Base-by-base conservation (phyloP, 495 filamentous ascomycete species). In the Sabuloglossum arenarium region DNA sequence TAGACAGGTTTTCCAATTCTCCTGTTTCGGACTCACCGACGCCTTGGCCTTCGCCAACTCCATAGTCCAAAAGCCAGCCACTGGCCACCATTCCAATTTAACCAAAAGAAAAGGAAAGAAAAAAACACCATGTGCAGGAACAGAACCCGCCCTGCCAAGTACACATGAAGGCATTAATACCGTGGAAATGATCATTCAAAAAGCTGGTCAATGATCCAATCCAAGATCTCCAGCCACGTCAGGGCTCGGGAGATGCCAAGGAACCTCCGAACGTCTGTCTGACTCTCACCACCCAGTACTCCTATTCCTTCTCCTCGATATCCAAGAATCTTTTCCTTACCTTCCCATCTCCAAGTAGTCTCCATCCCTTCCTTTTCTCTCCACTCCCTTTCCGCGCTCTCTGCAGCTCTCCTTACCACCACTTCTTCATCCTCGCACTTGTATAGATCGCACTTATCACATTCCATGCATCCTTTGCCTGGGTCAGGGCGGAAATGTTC, bases 401-500 rank as follows among this genome's bases (percentile, higher is more conserved):
- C 78, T 49, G 79, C 85, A 1, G 91, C 91, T 57, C 78, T 73
- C 32, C 76, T 72, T 16, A 93, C 78, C 27, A 86, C 82, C 47
- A 69, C 71, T 49, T 93, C 88, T 61, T 88, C 88, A 63, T 95
- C 81, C 71, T 95, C 91, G 19, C 74, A 73, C 58, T 82, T 76
- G 72, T 94, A 98, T 42, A 98, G 73, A 65, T 95, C 90, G 67
- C 91, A 98, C 66, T 81, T 82, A 25, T 78, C 79, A 68, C 90
- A 97, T 60, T 88, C 79, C 0, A 63, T 71, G 62, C 91, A 98
- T 29, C 71, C 68, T 31, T 78, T 75, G 9, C 82, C 85, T 0
- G 77, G 79, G 37, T 76, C 71, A 0, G 85, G 83, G n/a, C 91
- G 74, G 67, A 98, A 96, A 67, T 98, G 91, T 61, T 94, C 79